Evolutionary conservation across 2,329 filamentous ascomycete genomes (phyloP).

Genomic region (Cladosporium sphaerospermum): DNA sequence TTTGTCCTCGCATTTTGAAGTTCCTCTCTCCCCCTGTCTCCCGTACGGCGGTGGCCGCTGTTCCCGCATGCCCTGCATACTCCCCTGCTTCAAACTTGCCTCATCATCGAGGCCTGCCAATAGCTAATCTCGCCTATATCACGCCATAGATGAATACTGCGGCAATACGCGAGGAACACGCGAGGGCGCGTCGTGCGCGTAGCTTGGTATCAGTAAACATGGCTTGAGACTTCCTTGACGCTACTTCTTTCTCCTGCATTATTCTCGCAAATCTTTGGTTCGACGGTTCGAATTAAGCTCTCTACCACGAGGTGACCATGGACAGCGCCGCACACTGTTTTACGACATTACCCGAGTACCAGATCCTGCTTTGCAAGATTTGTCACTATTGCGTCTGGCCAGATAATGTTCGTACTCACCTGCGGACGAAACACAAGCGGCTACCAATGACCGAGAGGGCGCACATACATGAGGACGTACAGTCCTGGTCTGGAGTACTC

Average conservation of each 20-base stretch:
- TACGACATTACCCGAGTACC: neutral
- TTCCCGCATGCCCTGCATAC: neutral
- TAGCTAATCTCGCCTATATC: neutral
- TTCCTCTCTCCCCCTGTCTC: neutral
- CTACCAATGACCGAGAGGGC: neutral
- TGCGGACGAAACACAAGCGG: neutral
- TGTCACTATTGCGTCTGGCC: slow-evolving; percentile 4
- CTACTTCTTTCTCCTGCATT: neutral
- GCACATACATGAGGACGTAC: neutral
- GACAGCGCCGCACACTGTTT: neutral
- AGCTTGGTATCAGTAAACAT: neutral
- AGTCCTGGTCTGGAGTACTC: neutral
- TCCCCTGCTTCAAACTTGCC: neutral
- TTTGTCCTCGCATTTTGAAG: neutral
- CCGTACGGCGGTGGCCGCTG: neutral
- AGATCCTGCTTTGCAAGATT: neutral
- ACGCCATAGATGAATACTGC: neutral
- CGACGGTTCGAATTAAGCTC: neutral
- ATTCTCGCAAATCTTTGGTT: neutral
- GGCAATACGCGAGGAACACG: neutral
- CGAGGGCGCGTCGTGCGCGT: neutral
- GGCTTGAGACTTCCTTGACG: neutral
- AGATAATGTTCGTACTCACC: slow-evolving; percentile 1
- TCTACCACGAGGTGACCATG: neutral
- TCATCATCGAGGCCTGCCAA: neutral